These are phyloP conservation scores for Talaromyces sp. DNA, from an alignment of 2,329 filamentous ascomycete genomes.

Conservation along the genomic window DNA sequence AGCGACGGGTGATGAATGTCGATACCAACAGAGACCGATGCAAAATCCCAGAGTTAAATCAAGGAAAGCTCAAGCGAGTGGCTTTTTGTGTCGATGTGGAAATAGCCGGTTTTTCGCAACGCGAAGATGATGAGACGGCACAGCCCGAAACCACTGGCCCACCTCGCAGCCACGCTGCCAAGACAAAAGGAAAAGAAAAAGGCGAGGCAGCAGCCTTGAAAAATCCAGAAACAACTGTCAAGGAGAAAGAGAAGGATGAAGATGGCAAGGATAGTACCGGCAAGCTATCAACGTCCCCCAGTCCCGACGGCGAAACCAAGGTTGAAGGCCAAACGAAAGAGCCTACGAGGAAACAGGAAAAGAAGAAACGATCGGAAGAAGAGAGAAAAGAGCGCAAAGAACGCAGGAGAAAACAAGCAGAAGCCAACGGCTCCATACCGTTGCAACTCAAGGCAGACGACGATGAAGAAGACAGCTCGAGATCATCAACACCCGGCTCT, in stretches of 20 bases:
- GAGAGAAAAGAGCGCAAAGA: conserved; percentile 90
- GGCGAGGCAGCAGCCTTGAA: conserved; percentile 72
- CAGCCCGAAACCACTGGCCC: not conserved
- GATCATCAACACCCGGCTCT: conserved; percentile 25
- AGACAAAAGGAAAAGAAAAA: conserved; percentile 55
- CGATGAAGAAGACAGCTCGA: conserved; percentile 51
- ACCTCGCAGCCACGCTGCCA: conserved; percentile 2
- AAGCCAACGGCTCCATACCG: conserved; percentile 80
- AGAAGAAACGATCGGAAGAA: conserved; percentile 91
- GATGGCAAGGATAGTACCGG: not conserved
- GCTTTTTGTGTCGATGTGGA: conserved; percentile 97
- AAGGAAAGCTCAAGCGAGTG: conserved; percentile 76
- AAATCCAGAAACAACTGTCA: conserved; percentile 50
- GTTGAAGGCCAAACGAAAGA: conserved; percentile 30
- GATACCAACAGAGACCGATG: conserved; percentile 75
- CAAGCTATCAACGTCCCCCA: conserved; percentile 12
- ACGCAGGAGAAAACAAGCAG: conserved; percentile 75
- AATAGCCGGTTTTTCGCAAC: conserved; percentile 81
- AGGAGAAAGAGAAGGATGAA: conserved; percentile 17
- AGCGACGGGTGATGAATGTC: conserved; percentile 77
- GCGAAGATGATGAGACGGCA: conserved; percentile 53
- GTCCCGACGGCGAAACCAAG: conserved; percentile 24
- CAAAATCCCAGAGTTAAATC: conserved; percentile 70
- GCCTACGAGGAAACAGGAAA: conserved; percentile 75
- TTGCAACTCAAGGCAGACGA: conserved; percentile 73